A percentile compares a stretch with the other conserved stretches of the same genome.
These are phyloP conservation scores for Yamadazyma jaroonii DNA, from an alignment of 1,139 yeast genomes.

Conservation along the genomic window DNA sequence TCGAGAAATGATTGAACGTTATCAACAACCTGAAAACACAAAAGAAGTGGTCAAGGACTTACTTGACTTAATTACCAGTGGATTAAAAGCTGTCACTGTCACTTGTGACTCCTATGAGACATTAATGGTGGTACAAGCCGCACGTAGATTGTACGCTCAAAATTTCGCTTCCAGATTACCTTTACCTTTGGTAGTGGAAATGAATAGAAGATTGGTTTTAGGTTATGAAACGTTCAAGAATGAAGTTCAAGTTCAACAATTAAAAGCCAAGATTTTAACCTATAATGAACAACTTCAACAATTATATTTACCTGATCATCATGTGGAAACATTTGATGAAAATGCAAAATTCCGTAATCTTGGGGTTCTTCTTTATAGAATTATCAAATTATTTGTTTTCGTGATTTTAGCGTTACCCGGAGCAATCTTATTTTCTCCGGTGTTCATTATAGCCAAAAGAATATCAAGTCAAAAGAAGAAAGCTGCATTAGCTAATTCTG, in stretches of 20 bases:
- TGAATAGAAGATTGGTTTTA: conserved; percentile 77
- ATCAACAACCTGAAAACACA: conserved; percentile 49
- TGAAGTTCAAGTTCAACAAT: conserved; percentile 61
- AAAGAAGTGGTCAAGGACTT: conserved; percentile 74
- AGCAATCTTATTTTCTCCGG: conserved; percentile 77
- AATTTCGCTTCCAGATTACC: conserved; percentile 69
- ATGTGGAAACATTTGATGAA: conserved; percentile 66
- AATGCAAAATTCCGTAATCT: conserved; percentile 42
- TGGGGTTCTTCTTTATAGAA: conserved; percentile 50
- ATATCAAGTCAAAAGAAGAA: conserved; percentile 71
- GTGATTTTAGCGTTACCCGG: conserved; percentile 79
- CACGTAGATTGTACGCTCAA: conserved; percentile 83
- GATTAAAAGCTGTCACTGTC: conserved; percentile 85
- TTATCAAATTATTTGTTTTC: conserved; percentile 52
- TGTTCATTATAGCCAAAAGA: conserved; percentile 70
- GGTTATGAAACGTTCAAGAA: conserved; percentile 77
- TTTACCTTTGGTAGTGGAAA: conserved; percentile 78
- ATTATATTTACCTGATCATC: conserved; percentile 84
- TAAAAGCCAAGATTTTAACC: conserved; percentile 58
- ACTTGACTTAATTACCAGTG: conserved; percentile 69
- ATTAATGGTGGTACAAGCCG: conserved; percentile 89
- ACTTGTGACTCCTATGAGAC: conserved; percentile 92
- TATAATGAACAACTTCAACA: conserved; percentile 69
- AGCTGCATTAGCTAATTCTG: conserved; percentile 81
- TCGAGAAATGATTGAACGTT: conserved; percentile 24